Evolutionary conservation across 2,329 filamentous ascomycete genomes (phyloP), one percentile per base, ranked within the genome.

Genomic region (Aureobasidium sp.): DNA sequence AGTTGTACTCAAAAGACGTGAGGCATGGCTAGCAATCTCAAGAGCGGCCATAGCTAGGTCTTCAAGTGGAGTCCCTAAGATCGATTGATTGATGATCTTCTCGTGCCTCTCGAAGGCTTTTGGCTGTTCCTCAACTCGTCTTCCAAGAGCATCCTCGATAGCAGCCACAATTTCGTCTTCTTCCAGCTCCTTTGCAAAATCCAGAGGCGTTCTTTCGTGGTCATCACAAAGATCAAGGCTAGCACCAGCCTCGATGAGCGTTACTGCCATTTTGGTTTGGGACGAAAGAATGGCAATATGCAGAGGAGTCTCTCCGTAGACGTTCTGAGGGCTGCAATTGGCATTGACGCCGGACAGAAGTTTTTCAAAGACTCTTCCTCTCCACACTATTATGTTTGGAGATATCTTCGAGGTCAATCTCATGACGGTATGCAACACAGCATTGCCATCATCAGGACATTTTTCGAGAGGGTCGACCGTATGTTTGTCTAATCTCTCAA

Each of bases 51-150:
- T 42, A 2, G n/a, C 38, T 1, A 42, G n/a, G n/a, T 7, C n/a
- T 21, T 73, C 33, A 37, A 15, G 33, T 37, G 33, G 13, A 13
- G 33, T 17, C 15, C 33, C 33, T 15, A 37, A 17, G 33, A 37
- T 37, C 33, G 33, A 37, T 37, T 37, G 37, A 7, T 38, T 38
- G 37, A 38, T 19, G 37, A 38, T 19, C 17, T 9, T 19, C 7
- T 38, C 37, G 37, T n/a, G 17, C 37, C 15, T 8, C 1, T 38
- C 25, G 25, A 9, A 19, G 19, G 23, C 25, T 10, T 19, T 4
- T 40, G n/a, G 8, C 9, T 42, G 40, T 23, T 11, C 40, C 11
- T 21, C 40, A 21, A 13, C n/a, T 2, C 5, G 13, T 11, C 11
- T n/a, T 10, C 9, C 3, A 23, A 42, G 40, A 1, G 19, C 19